Conservation (phyloP, 164 flowering plant species). For the Malania oleifera region DNA sequence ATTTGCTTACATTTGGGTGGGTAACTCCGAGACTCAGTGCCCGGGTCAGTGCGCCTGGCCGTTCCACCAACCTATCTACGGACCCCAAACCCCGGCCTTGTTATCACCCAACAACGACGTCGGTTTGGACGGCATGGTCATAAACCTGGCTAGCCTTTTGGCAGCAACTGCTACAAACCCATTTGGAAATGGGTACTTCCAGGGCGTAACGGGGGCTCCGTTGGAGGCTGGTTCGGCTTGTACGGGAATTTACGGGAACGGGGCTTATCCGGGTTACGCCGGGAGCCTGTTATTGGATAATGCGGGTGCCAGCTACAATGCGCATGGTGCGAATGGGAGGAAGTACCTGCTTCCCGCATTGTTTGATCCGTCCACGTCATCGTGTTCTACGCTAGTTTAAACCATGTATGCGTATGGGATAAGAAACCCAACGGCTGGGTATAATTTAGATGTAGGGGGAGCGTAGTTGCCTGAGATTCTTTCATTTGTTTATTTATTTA, state of each 20-base stretch:
- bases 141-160: constrained; percentile 41
- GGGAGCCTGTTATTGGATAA: constrained; percentile 44
- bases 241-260: constrained; percentile 47
- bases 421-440: too few relatives aligned
- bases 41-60: constrained; percentile 69
- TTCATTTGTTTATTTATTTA: too few relatives aligned
- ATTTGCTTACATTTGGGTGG: constrained; percentile 66
- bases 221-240: constrained; percentile 56
- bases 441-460: too few relatives aligned
- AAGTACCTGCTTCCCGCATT: constrained; percentile 52
- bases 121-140: constrained; percentile 50
- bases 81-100: constrained; percentile 48
- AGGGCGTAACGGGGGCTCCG: constrained; percentile 44
- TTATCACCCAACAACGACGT: constrained; percentile 52
- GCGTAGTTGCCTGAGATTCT: too few relatives aligned
- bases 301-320: constrained; percentile 49
- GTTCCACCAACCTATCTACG: constrained; percentile 58
- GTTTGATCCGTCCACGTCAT: constrained; percentile 34
- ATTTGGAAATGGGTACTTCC: constrained; percentile 50
- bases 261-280: constrained; percentile 58
- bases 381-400: constrained; percentile 37
- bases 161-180: constrained; percentile 58
- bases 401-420: not conserved
- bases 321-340: constrained; percentile 38
- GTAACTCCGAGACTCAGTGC: constrained; percentile 54